These are phyloP conservation scores for Spathaspora girioi DNA, from an alignment of 805 yeast genomes.

Conservation along the genomic window DNA sequence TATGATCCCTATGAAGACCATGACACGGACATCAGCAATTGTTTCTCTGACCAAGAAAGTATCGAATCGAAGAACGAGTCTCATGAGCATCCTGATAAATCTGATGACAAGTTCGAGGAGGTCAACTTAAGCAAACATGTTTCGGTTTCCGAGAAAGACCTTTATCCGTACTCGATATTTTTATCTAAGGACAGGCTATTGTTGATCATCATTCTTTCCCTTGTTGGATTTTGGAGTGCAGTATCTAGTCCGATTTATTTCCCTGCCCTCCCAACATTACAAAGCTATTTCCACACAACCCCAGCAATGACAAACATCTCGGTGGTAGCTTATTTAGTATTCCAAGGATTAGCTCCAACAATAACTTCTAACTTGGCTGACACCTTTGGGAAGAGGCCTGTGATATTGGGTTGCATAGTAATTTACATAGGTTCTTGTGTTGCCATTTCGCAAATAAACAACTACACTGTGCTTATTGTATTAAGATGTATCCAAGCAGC, in stretches of 20 bases:
- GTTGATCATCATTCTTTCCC: conserved; percentile 38
- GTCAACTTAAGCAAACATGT: background rate
- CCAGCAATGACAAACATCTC: conserved; percentile 63
- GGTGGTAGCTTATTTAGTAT: conserved; percentile 69
- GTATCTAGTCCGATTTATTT: conserved; percentile 75
- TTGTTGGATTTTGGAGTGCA: conserved; percentile 63
- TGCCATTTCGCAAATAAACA: conserved; percentile 58
- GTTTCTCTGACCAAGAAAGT: background rate
- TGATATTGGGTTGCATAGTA: conserved; percentile 49
- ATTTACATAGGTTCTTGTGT: conserved; percentile 60
- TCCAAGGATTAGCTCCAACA: conserved; percentile 77
- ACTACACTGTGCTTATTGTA: conserved; percentile 59
- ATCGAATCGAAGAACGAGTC: background rate
- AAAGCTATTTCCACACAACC: conserved; percentile 49
- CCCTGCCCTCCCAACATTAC: conserved; percentile 66
- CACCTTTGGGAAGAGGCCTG: conserved; percentile 67
- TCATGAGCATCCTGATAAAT: background rate
- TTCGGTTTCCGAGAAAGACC: background rate
- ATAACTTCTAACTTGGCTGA: conserved; percentile 70
- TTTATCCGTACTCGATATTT: conserved; percentile 42
- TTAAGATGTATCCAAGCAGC: conserved; percentile 75
- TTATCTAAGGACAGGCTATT: conserved; percentile 35
- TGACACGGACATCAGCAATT: background rate
- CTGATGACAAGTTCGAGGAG: no score
- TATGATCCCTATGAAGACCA: background rate